These are phyloP conservation scores for Soucietia sequanensis DNA, from an alignment of 805 yeast species.

Conservation along the genomic window DNA sequence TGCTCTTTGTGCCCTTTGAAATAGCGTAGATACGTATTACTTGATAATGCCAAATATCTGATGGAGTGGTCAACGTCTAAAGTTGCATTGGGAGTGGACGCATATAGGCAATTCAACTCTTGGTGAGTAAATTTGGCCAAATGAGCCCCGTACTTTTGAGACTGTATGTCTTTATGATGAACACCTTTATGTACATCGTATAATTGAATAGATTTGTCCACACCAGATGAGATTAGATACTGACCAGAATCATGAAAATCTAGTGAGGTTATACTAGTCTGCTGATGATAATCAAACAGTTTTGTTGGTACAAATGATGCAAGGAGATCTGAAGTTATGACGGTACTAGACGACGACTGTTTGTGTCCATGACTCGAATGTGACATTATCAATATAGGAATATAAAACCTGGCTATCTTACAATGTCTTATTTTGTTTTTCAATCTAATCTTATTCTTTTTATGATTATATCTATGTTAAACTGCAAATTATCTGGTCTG, in stretches of 20 bases:
- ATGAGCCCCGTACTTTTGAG: slow-evolving; percentile 92
- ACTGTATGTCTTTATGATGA: slow-evolving; percentile 64
- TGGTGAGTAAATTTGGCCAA: slow-evolving; percentile 80
- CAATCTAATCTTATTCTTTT: too few relatives aligned
- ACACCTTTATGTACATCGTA: slow-evolving; percentile 74
- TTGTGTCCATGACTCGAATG: slow-evolving; percentile 8
- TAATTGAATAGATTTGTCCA: slow-evolving; percentile 79
- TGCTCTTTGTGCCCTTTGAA: slow-evolving; percentile 83
- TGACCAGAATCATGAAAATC: slow-evolving; percentile 86
- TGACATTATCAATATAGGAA: too few relatives aligned
- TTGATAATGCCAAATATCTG: slow-evolving; percentile 71
- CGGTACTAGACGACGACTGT: slow-evolving; percentile 21
- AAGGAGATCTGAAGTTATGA: slow-evolving; percentile 24
- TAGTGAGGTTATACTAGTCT: slow-evolving; percentile 61
- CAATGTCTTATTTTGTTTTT: too few relatives aligned
- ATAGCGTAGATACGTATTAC: slow-evolving; percentile 78
- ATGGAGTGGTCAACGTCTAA: slow-evolving; percentile 63
- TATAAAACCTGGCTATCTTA: too few relatives aligned
- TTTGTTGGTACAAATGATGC: slow-evolving; percentile 41
- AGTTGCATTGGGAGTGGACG: slow-evolving; percentile 57
- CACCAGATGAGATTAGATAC: slow-evolving; percentile 69
- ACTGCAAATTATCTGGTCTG: too few relatives aligned
- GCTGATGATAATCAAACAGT: slow-evolving; percentile 48
- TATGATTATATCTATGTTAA: too few relatives aligned
- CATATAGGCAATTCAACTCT: slow-evolving; percentile 70